Conservation (phyloP, 208 protist species). For the Zelonia costaricensis region DNA sequence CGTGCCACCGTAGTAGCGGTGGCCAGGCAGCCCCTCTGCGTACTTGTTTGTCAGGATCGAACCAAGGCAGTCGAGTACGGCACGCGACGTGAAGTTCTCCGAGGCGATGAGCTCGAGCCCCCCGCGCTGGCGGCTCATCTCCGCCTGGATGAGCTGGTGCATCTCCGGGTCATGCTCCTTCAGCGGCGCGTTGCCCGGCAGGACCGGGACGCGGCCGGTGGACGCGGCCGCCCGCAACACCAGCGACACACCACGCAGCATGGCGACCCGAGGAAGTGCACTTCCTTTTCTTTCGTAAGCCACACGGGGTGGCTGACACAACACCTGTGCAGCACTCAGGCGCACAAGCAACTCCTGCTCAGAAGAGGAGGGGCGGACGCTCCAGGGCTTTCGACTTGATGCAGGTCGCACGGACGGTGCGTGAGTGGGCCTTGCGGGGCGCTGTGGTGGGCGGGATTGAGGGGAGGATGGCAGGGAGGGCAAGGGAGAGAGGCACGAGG, state of each 20-base stretch:
- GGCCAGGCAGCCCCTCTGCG: slow-evolving; percentile 97
- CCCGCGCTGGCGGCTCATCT: slow-evolving; percentile 84
- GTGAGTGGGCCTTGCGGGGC: too few relatives aligned
- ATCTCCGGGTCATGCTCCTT: slow-evolving; percentile 80
- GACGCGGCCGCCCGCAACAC: slow-evolving; percentile 13
- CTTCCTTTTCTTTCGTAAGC: neutral
- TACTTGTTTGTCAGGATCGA: slow-evolving; percentile 99
- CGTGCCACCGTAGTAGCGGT: slow-evolving; percentile 98
- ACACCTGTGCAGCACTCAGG: too few relatives aligned
- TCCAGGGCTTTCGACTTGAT: too few relatives aligned
- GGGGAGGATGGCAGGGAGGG: too few relatives aligned
- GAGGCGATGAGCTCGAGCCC: slow-evolving; percentile 92
- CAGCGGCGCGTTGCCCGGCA: slow-evolving; percentile 32
- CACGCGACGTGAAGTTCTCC: slow-evolving; percentile 98
- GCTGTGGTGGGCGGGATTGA: too few relatives aligned
- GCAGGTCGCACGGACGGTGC: too few relatives aligned
- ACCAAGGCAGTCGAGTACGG: slow-evolving; percentile 97
- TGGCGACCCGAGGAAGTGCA: neutral
- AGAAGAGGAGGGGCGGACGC: too few relatives aligned
- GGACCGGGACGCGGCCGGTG: neutral
- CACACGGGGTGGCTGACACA: neutral
- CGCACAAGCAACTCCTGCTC: too few relatives aligned
- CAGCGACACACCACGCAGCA: slow-evolving; percentile 20
- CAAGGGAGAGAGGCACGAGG: too few relatives aligned
- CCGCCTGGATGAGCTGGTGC: slow-evolving; percentile 73